Base-by-base conservation (phyloP, 2,329 filamentous ascomycete species). In the Tetracladium maxilliforme region DNA sequence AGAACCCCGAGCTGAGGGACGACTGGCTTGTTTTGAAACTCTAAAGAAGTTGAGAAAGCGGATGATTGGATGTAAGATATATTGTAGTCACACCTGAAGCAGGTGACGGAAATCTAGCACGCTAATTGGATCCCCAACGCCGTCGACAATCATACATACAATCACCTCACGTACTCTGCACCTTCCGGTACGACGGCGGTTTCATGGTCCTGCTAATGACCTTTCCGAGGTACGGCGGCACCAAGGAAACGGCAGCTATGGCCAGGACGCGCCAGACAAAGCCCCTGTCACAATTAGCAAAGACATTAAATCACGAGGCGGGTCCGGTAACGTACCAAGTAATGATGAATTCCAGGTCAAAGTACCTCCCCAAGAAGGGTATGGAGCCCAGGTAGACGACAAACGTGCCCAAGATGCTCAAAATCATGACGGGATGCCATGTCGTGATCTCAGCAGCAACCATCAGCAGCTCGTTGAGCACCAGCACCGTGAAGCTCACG, bases 391-490 rank as follows among this genome's bases (percentile, higher is more conserved):
- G 59, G 42, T 81, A 98, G n/a, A 87, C 48, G 15, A 77, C 47
- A 22, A 80, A 75, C 0, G 90, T 98, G 10, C 82, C 86, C 6
- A 93, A 43, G 32, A 95, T 78, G 36, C 67, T 76, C 25, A 81
- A 56, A 27, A 92, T 75, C 86, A 95, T 95, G 33, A 87, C 63
- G 19, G 78, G 78, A 49, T 95, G 90, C 90, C 90, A 98, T 1
- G 90, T 98, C 4, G 83, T 93, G 39, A 98, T 81, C 46, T 93
- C 81, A 30, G 92, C 82, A 4, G 86, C 87, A 3, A 95, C 90
- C 92, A 98, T 98, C 39, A 92, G 68, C 31, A 98, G 66, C 48
- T 98, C 90, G 48, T 95, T 98, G 33, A 95, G 58, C 5, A 98
- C 73, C 3, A 98, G 68, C 1, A 84, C 83, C 0, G 87, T 92